phyloP scores from a whole-genome alignment of 208 protist species.

The Leishmania tropica region DNA sequence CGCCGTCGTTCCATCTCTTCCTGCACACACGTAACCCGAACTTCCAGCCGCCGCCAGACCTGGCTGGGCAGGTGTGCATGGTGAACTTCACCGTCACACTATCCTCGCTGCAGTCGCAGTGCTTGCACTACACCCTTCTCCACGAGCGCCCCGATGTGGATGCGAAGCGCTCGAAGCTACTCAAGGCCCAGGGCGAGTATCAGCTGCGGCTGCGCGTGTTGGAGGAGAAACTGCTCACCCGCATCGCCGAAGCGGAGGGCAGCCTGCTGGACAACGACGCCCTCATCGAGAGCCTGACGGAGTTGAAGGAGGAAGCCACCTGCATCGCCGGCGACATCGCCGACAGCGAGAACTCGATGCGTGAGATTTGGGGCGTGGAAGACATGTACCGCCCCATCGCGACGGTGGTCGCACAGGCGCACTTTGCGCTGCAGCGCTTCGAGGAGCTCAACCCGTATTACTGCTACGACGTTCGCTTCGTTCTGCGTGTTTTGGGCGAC shows the following conservation, averaged over 20 bases:
- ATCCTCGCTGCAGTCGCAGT: constrained; percentile 95
- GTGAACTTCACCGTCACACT: constrained; percentile 99
- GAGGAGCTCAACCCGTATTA: constrained; percentile 96
- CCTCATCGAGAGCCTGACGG: constrained; percentile 94
- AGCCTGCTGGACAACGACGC: constrained; percentile 98
- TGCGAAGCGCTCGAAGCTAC: constrained; percentile 86
- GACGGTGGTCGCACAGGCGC: constrained; percentile 86
- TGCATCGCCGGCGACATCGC: constrained; percentile 91
- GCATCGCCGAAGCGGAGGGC: constrained; percentile 94
- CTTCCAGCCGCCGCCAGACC: constrained; percentile 94
- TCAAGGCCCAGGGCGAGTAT: constrained; percentile 96
- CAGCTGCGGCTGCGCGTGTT: constrained; percentile 93
- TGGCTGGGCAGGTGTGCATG: constrained; percentile 97
- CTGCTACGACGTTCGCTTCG: constrained; percentile 96
- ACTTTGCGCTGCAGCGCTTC: constrained; percentile 96
- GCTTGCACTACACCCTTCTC: constrained; percentile 90
- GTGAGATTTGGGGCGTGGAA: constrained; percentile 79
- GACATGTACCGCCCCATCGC: constrained; percentile 96
- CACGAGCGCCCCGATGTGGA: constrained; percentile 98
- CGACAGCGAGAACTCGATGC: constrained; percentile 94
- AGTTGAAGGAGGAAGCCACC: constrained; percentile 93
- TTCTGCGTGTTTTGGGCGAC: constrained; percentile 92
- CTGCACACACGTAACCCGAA: constrained; percentile 96
- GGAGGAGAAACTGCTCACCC: constrained; percentile 96
- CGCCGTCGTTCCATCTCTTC: constrained; percentile 97